phyloP scores from a whole-genome alignment of 257 asterid genomes.

The Schizonepeta tenuifolia region DNA sequence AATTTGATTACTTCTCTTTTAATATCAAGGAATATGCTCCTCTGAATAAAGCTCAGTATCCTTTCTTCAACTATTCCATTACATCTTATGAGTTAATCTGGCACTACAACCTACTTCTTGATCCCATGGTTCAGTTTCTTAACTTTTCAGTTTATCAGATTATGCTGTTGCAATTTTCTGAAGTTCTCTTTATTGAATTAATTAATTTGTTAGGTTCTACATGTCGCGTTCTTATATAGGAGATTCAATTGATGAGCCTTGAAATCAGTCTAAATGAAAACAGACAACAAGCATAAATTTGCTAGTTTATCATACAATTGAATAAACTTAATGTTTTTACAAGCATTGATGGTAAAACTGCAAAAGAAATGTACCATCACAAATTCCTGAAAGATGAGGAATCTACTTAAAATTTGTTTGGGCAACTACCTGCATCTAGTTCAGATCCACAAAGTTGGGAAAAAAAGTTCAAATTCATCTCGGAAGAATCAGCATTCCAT shows the following conservation, averaged over 20 bases:
- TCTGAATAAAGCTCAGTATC: not conserved
- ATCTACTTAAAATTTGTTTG: not conserved
- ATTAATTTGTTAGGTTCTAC: not conserved
- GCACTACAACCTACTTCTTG: not conserved
- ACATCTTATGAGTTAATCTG: not conserved
- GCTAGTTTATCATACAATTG: not conserved
- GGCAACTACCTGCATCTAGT: too few relatives aligned
- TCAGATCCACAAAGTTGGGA: not conserved
- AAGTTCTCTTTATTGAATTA: not conserved
- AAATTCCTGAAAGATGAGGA: not conserved
- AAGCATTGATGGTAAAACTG: not conserved
- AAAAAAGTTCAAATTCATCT: not conserved
- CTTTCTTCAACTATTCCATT: not conserved
- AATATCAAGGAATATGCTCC: not conserved
- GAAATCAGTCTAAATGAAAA: not conserved
- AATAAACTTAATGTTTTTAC: not conserved
- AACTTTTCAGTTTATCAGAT: not conserved
- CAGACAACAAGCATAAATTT: not conserved
- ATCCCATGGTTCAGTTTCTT: not conserved
- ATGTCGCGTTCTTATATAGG: too few relatives aligned
- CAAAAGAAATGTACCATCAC: not conserved
- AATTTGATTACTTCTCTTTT: not conserved
- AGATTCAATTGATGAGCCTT: not conserved
- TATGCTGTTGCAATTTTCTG: not conserved
- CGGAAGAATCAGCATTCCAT: not conserved